These are phyloP conservation scores for Kuraishia piskuri DNA, from an alignment of 805 yeast species.

Conservation along the genomic window DNA sequence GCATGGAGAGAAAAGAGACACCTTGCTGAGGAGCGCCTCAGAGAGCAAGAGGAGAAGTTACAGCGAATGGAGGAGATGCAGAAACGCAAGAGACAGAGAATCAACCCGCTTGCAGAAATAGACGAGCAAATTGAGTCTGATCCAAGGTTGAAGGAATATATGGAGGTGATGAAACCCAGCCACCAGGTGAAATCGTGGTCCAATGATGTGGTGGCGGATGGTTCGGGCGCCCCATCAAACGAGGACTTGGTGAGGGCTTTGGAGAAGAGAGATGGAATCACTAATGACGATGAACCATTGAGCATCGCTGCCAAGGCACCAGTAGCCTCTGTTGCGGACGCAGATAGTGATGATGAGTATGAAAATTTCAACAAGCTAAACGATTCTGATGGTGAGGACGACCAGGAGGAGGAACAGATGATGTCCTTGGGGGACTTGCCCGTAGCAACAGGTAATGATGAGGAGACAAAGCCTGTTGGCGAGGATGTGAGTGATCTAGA, in stretches of 20 bases:
- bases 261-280: slow-evolving; percentile 12
- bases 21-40: slow-evolving; percentile 39
- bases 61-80: slow-evolving; percentile 37
- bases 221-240: slow-evolving; percentile 35
- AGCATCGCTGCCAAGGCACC: slow-evolving; percentile 15
- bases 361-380: slow-evolving; percentile 31
- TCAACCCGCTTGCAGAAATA: slow-evolving; percentile 21
- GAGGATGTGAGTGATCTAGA: slow-evolving; percentile 66
- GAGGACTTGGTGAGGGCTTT: slow-evolving; percentile 35
- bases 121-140: slow-evolving; percentile 57
- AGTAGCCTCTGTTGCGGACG: slow-evolving; percentile 24
- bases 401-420: slow-evolving; percentile 45
- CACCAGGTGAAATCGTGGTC: slow-evolving; percentile 69
- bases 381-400: slow-evolving; percentile 23
- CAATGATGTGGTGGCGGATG: slow-evolving; percentile 45
- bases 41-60: slow-evolving; percentile 40
- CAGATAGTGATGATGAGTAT: slow-evolving; percentile 44
- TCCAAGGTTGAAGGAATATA: slow-evolving; percentile 67
- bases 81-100: slow-evolving; percentile 29
- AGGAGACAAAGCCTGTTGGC: slow-evolving; percentile 6
- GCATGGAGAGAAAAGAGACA: slow-evolving; percentile 48
- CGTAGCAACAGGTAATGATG: neutral
- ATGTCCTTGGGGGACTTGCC: slow-evolving; percentile 14
- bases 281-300: slow-evolving; percentile 9
- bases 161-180: slow-evolving; percentile 77